Percentiles rank a stretch among this genome's conserved stretches.
Conservation (phyloP, 768 basidiomycete genomes). For the Suillus fuscotomentosus region DNA sequence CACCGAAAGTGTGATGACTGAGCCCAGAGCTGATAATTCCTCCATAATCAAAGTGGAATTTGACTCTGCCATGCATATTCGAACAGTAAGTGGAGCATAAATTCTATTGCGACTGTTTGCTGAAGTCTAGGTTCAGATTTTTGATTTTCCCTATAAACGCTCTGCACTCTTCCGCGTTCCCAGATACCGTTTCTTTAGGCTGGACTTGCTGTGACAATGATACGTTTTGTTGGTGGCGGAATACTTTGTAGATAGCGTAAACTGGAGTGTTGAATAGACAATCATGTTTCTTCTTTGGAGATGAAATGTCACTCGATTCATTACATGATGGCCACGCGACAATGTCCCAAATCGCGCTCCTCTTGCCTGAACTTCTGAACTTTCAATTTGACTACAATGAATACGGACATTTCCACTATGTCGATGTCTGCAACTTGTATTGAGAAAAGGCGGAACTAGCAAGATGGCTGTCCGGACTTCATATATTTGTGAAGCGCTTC, state of each 20-base stretch:
- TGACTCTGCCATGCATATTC: constrained; percentile 18
- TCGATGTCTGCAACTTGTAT: constrained; percentile 35
- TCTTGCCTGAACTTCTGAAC: background rate
- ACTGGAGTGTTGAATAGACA: background rate
- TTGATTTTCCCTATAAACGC: constrained; percentile 27
- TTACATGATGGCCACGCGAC: background rate
- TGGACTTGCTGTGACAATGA: constrained; percentile 17
- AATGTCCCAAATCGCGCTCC: background rate
- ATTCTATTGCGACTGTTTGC: too few relatives aligned
- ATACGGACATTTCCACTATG: constrained; percentile 14
- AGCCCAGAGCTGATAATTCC: constrained; percentile 37
- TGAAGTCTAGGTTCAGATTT: constrained; percentile 13
- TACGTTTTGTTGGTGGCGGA: background rate
- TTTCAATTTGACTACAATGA: background rate
- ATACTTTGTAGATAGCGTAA: background rate
- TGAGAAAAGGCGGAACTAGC: too few relatives aligned
- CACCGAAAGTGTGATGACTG: constrained; percentile 39
- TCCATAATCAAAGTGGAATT: constrained; percentile 26
- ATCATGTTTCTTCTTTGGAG: too few relatives aligned
- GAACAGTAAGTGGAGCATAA: constrained; percentile 13
- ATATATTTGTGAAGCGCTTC: too few relatives aligned
- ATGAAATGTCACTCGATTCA: background rate
- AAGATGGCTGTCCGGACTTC: too few relatives aligned
- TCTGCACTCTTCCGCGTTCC: constrained; percentile 13
- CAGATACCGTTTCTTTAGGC: constrained; percentile 23